phyloP scores from a whole-genome alignment of 805 yeast genomes.

The Wickerhamomyces hampshirensis region DNA sequence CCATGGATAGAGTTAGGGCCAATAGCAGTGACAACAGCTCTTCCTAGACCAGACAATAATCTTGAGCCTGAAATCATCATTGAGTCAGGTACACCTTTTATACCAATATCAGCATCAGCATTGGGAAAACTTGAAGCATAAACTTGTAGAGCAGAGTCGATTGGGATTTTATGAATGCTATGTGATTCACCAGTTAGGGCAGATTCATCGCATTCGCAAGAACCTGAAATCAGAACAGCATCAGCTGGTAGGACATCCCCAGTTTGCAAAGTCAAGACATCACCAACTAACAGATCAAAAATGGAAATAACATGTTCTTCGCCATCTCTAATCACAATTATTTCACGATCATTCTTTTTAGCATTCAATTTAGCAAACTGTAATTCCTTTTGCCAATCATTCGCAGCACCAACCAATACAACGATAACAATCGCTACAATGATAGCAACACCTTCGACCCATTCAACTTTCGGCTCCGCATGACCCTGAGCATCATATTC shows the following conservation, averaged over 20 bases:
- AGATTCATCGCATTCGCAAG: conserved; percentile 85
- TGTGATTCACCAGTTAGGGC: conserved; percentile 93
- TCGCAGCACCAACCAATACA: conserved; percentile 89
- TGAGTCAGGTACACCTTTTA: conserved; percentile 57
- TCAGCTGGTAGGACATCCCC: conserved; percentile 96
- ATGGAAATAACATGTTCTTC: conserved; percentile 64
- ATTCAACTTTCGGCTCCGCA: conserved; percentile 78
- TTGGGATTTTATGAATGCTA: conserved; percentile 66
- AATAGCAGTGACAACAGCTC: conserved; percentile 82
- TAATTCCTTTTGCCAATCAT: conserved; percentile 93
- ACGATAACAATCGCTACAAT: conserved; percentile 87
- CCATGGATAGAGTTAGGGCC: conserved; percentile 91
- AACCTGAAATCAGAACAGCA: conserved; percentile 67
- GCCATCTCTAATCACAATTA: conserved; percentile 73
- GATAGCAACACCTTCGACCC: conserved; percentile 99
- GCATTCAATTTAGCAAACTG: conserved; percentile 87
- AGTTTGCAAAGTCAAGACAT: conserved; percentile 73
- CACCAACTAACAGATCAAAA: conserved; percentile 81
- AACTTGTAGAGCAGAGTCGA: conserved; percentile 33
- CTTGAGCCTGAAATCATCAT: conserved; percentile 90
- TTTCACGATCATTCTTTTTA: conserved; percentile 77
- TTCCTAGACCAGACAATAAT: conserved; percentile 80
- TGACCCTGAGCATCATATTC: conserved; percentile 76
- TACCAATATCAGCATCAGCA: conserved; percentile 33
- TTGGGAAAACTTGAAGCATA: conserved; percentile 25